Conservation (phyloP, 108 stramenopile genomes). For the Discostella stelligeroides region DNA sequence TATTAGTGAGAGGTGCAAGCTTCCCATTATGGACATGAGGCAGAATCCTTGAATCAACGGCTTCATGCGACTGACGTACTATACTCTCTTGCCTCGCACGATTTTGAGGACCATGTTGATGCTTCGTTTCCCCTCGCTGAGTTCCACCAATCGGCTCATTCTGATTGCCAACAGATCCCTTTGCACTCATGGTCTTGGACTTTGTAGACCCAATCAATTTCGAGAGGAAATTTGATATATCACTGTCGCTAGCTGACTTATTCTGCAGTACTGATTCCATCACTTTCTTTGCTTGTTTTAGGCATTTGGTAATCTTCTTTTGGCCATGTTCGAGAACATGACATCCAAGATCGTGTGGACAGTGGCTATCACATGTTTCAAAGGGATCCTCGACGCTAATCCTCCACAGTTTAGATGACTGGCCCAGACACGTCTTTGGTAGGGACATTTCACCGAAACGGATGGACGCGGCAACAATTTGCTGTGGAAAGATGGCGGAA, state of each 20-base stretch:
- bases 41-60: too few relatives aligned
- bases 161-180: background rate
- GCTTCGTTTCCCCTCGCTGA: too few relatives aligned
- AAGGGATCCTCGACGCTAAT: conserved; percentile 86
- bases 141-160: too few relatives aligned
- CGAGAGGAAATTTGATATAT: background rate
- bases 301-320: conserved; percentile 34
- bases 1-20: too few relatives aligned
- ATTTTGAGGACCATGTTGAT: too few relatives aligned
- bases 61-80: too few relatives aligned
- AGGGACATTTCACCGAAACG: conserved; percentile 49
- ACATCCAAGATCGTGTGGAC: conserved; percentile 77
- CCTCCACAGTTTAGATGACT: conserved; percentile 50
- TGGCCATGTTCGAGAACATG: conserved; percentile 58
- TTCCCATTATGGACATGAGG: too few relatives aligned
- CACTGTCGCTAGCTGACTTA: background rate
- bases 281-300: conserved; percentile 7
- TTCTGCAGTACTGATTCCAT: background rate
- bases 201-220: conserved; percentile 1
- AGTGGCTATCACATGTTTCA: conserved; percentile 78
- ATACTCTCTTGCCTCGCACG: too few relatives aligned
- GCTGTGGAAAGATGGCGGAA: conserved; percentile 50
- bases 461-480: conserved; percentile 58
- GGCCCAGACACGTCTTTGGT: conserved; percentile 58
- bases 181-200: background rate